Evolutionary conservation across 805 yeast genomes (phyloP).

Genomic region (Spathaspora passalidarum): DNA sequence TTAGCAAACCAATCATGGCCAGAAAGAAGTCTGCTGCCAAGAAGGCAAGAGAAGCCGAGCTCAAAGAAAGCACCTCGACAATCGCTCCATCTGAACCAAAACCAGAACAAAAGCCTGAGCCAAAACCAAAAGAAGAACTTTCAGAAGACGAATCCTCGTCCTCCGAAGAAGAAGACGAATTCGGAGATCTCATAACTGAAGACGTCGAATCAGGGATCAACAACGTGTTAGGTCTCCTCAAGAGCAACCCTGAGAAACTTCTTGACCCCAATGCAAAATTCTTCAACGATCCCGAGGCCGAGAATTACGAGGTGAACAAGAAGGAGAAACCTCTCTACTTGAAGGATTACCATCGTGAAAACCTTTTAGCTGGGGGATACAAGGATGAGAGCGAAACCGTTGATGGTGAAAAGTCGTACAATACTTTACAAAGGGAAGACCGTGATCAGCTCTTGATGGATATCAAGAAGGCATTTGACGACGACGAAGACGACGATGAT

Average conservation of each 20-base stretch:
- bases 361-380: conserved; percentile 64
- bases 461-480: conserved; percentile 63
- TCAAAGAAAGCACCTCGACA: conserved; percentile 1
- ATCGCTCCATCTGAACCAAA: neutral
- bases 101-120: conserved; percentile 9
- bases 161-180: conserved; percentile 84
- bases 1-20: conserved; percentile 69
- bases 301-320: conserved; percentile 9
- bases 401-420: conserved; percentile 65
- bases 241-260: conserved; percentile 60
- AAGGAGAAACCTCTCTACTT: conserved; percentile 67
- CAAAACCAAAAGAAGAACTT: conserved; percentile 19
- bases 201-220: conserved; percentile 80
- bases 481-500: conserved; percentile 40
- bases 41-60: conserved; percentile 53
- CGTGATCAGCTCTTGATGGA: conserved; percentile 70
- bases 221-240: conserved; percentile 68
- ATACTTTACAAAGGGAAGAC: conserved; percentile 71
- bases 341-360: conserved; percentile 90
- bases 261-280: conserved; percentile 70
- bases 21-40: conserved; percentile 86
- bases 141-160: conserved; percentile 11
- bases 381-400: conserved; percentile 46
- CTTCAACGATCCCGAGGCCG: conserved; percentile 60
- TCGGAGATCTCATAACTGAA: conserved; percentile 81